A percentile compares a stretch with the other conserved stretches of the same genome.
phyloP scores from a whole-genome alignment of 192 early-diverging fungal species.

The Gonapodya sp. region DNA sequence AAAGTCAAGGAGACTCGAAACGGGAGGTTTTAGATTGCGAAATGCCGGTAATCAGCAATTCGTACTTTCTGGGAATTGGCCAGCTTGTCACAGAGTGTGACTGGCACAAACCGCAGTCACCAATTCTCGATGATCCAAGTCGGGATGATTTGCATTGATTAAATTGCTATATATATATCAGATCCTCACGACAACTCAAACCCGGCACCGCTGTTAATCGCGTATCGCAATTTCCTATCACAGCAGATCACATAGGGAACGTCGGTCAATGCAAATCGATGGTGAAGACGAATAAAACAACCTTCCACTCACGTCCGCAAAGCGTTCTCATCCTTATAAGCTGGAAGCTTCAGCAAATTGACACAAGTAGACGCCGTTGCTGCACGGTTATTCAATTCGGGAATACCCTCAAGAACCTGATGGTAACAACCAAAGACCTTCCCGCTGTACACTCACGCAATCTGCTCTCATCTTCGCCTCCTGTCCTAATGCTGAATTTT shows the following conservation, averaged over 20 bases:
- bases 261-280: conserved; percentile 27
- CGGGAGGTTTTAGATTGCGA: too few species aligned
- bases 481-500: conserved; percentile 57
- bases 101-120: too few species aligned
- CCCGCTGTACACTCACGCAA: conserved; percentile 53
- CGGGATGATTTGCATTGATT: too few species aligned
- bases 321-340: conserved; percentile 46
- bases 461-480: conserved; percentile 52
- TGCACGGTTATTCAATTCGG: background rate
- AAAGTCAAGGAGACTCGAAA: too few species aligned
- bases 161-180: too few species aligned
- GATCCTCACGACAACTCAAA: conserved; percentile 84
- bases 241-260: conserved; percentile 10
- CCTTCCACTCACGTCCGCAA: conserved; percentile 40
- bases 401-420: background rate
- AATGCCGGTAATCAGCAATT: too few species aligned
- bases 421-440: background rate
- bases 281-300: conserved; percentile 23
- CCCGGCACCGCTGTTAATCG: conserved; percentile 78
- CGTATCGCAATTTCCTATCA: conserved; percentile 68
- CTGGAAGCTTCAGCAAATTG: conserved; percentile 84
- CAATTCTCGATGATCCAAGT: too few species aligned
- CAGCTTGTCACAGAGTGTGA: too few species aligned
- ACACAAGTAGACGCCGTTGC: conserved; percentile 55
- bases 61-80: too few species aligned